Evolutionary conservation across 1,284 basidiomycete species (phyloP).

Genomic region (Coriolopsis trogii): DNA sequence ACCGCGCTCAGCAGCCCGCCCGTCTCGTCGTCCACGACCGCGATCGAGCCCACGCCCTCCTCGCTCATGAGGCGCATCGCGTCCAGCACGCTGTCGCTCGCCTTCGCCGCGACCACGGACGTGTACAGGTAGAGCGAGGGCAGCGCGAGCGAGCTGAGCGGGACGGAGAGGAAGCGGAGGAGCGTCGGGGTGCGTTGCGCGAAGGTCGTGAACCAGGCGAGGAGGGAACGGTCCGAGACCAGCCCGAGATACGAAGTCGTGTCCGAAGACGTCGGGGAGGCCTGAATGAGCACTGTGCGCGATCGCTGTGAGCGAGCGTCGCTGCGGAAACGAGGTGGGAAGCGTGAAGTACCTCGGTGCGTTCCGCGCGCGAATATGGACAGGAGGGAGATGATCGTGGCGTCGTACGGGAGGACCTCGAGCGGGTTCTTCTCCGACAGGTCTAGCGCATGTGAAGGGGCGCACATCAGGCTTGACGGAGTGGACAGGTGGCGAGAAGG

Average conservation of each 20-base stretch:
- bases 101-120: constrained; percentile 60
- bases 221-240: constrained; percentile 68
- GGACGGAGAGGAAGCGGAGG: constrained; percentile 55
- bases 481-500: no score
- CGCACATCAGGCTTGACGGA: not conserved
- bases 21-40: constrained; percentile 67
- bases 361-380: constrained; percentile 67
- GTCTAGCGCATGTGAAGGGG: constrained; percentile 46
- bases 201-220: constrained; percentile 63
- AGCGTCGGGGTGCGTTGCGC: constrained; percentile 50
- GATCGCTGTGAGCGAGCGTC: not conserved
- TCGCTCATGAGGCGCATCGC: constrained; percentile 83
- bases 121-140: constrained; percentile 66
- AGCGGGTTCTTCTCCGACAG: constrained; percentile 82
- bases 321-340: not conserved
- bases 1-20: constrained; percentile 69
- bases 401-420: constrained; percentile 60
- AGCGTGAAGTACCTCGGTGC: constrained; percentile 56
- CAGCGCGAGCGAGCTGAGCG: constrained; percentile 58
- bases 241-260: constrained; percentile 53
- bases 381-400: constrained; percentile 64
- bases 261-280: constrained; percentile 36
- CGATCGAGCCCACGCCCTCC: constrained; percentile 77
- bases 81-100: constrained; percentile 63
- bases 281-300: constrained; percentile 51